Base-by-base conservation (phyloP, 495 filamentous ascomycete species). In the Xylaria palmicola region DNA sequence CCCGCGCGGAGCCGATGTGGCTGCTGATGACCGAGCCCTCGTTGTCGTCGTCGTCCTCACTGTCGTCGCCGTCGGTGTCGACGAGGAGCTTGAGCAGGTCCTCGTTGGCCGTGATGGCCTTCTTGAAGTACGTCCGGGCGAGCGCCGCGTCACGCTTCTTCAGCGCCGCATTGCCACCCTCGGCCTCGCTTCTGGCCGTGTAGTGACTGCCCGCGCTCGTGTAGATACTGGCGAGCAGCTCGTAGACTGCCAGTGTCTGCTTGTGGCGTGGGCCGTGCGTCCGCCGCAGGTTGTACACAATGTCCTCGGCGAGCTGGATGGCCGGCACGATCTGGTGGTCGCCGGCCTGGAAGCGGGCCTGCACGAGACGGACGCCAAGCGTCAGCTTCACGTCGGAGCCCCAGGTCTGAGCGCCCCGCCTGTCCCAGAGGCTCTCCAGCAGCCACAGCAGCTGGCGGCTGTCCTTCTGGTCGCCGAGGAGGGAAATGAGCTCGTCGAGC, bases 271-370 rank as follows among this genome's bases (percentile, higher is more conserved):
- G 75, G 4, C 80, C 80, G 73, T 78, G 81, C 1, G 80, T 80
- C 45, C 82, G 78, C n/a, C 79, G 79, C 40, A 84, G 72, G 47
- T 84, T 84, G 70, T 84, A 83, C 64, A 79, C 79, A 59, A 84
- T 82, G 63, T 84, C 81, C 32, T 77, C 77, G 61, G 77, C 77
- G 0, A 84, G 72, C 49, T 77, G 74, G 55, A 79, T 81, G 7
- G 81, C 76, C 8, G 53, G 39, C 4, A 56, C 4, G 1, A 66
- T 66, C 8, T 64, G 50, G 27, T 37, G 44, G 52, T 59, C 62
- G 30, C 74, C 76, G 51, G 73, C 74, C 47, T 75, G 75, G 72
- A 80, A 81, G 7, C 77, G 77, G 2, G 76, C 80, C 61, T 83
- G 77, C n/a, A 82, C 78, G 20, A 83, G 75, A 3, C 77, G 73